Conservation (phyloP, 495 filamentous ascomycete genomes). For the Penicillium argentinense region DNA sequence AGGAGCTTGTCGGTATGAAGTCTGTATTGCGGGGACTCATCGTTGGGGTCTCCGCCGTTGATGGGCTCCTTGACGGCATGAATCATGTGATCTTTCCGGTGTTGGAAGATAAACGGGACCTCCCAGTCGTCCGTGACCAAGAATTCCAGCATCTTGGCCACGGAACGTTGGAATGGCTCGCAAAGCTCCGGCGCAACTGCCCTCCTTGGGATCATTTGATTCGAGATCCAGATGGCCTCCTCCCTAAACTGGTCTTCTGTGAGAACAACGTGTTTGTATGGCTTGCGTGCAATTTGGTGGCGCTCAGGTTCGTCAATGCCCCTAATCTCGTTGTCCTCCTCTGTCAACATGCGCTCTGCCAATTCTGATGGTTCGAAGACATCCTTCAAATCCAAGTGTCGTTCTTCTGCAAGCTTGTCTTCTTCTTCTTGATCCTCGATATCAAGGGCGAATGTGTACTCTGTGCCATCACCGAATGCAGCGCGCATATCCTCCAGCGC, state of each 20-base stretch:
- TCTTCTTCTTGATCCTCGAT: slow-evolving; percentile 68
- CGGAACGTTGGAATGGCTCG: slow-evolving; percentile 79
- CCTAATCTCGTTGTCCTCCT: slow-evolving; percentile 89
- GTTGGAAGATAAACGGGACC: slow-evolving; percentile 96
- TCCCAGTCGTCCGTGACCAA: slow-evolving; percentile 90
- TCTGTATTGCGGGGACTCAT: slow-evolving; percentile 68
- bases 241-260: slow-evolving; percentile 81
- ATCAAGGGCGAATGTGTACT: slow-evolving; percentile 91
- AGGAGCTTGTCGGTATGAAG: slow-evolving; percentile 84
- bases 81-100: slow-evolving; percentile 96
- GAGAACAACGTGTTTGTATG: slow-evolving; percentile 74
- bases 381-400: slow-evolving; percentile 88
- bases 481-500: slow-evolving; percentile 91
- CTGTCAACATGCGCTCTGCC: slow-evolving; percentile 88
- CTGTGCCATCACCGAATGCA: slow-evolving; percentile 91
- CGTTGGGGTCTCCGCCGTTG: slow-evolving; percentile 52
- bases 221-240: slow-evolving; percentile 88
- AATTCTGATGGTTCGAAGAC: slow-evolving; percentile 97
- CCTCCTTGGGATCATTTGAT: slow-evolving; percentile 84
- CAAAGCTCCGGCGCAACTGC: slow-evolving; percentile 65
- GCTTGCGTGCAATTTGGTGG: slow-evolving; percentile 86
- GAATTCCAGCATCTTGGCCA: slow-evolving; percentile 92
- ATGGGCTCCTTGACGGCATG: slow-evolving; percentile 73
- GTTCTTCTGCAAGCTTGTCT: slow-evolving; percentile 69
- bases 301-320: slow-evolving; percentile 86